A percentile compares a stretch with the other conserved stretches of the same genome.
Conservation (phyloP, 768 basidiomycete genomes). For the Rhizopogon sp. region DNA sequence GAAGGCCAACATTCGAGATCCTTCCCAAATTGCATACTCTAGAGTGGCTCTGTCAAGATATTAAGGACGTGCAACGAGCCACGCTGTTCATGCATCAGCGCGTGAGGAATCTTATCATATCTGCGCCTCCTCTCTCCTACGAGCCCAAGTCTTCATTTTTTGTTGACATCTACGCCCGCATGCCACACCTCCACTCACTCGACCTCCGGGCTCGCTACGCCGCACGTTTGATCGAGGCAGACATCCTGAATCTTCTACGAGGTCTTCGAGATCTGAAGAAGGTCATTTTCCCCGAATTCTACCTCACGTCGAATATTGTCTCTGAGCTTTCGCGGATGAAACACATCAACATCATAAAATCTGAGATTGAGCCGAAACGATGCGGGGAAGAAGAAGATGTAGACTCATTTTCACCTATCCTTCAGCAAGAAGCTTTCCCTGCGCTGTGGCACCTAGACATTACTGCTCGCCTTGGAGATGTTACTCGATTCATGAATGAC, state of each 20-base stretch:
- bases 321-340: slow-evolving; percentile 40
- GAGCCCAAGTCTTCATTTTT: slow-evolving; percentile 18
- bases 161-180: slow-evolving; percentile 39
- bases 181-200: slow-evolving; percentile 45
- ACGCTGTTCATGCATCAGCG: slow-evolving; percentile 56
- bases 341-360: slow-evolving; percentile 43
- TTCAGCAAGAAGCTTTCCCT: slow-evolving; percentile 48
- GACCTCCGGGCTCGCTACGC: slow-evolving; percentile 40
- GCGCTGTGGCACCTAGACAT: slow-evolving; percentile 47
- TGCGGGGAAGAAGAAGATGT: slow-evolving; percentile 41
- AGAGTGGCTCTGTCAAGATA: slow-evolving; percentile 33
- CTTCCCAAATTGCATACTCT: slow-evolving; percentile 51
- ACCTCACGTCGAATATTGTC: slow-evolving; percentile 41
- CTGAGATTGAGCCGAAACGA: slow-evolving; percentile 41
- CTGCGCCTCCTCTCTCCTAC: slow-evolving; percentile 15
- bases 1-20: slow-evolving; percentile 46
- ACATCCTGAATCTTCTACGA: slow-evolving; percentile 35
- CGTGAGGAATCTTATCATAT: slow-evolving; percentile 36
- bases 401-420: slow-evolving; percentile 35
- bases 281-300: slow-evolving; percentile 48
- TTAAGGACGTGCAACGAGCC: slow-evolving; percentile 27
- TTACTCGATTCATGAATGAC: slow-evolving; percentile 38
- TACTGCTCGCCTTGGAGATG: slow-evolving; percentile 38
- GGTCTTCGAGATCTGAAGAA: slow-evolving; percentile 40
- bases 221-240: slow-evolving; percentile 35